Evolutionary conservation across 805 yeast species (phyloP).

Genomic region (Ogataea degrootiae): DNA sequence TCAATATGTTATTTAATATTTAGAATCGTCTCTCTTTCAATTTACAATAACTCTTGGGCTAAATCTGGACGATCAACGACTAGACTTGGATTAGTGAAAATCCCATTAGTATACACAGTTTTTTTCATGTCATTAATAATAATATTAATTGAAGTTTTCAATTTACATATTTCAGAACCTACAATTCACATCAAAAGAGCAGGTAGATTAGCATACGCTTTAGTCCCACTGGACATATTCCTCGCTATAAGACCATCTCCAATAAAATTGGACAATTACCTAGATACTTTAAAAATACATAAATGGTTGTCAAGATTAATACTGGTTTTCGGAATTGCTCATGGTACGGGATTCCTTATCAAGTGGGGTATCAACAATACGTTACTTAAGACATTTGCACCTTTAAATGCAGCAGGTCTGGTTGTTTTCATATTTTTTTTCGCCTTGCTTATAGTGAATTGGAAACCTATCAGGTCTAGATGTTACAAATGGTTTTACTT

Average conservation of each 20-base stretch:
- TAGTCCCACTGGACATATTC: conserved; percentile 54
- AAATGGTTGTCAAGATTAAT: conserved; percentile 68
- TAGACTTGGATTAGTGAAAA: conserved; percentile 26
- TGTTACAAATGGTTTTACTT: conserved; percentile 52
- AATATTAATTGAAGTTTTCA: conserved; percentile 32
- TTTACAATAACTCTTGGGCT: conserved; percentile 34
- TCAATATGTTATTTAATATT: conserved; percentile 36
- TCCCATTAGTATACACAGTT: conserved; percentile 27
- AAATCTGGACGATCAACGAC: conserved; percentile 35
- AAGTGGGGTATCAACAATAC: conserved; percentile 41
- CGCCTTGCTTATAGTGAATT: conserved; percentile 39
- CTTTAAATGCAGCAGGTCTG: conserved; percentile 50
- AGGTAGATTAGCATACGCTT: conserved; percentile 57
- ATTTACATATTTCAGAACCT: conserved; percentile 30
- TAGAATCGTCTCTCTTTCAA: conserved; percentile 30
- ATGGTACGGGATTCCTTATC: conserved; percentile 46
- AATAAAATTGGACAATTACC: conserved; percentile 42
- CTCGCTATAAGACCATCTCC: conserved; percentile 55
- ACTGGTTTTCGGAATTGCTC: conserved; percentile 40
- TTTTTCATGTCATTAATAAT: conserved; percentile 27
- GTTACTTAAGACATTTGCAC: conserved; percentile 31
- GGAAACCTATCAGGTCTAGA: conserved; percentile 44
- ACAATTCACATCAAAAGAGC: conserved; percentile 44
- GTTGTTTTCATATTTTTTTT: conserved; percentile 33
- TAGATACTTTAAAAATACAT: conserved; percentile 54